A percentile compares a stretch with the other conserved stretches of the same genome.
Conservation (phyloP, 495 filamentous ascomycete genomes). For the Xylaria palmicola region DNA sequence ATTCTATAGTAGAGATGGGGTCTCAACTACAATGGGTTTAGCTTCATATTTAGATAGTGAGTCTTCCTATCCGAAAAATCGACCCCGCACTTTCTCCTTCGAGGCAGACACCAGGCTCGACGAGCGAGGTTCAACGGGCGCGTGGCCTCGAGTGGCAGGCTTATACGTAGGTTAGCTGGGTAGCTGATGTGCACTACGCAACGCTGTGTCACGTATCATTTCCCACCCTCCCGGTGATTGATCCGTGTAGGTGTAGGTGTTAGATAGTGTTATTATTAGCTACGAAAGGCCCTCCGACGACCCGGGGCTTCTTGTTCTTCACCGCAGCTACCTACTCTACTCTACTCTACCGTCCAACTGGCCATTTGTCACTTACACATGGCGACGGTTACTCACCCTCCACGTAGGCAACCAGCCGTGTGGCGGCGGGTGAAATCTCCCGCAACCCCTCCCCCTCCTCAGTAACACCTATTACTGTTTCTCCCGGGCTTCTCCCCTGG, state of each 20-base stretch:
- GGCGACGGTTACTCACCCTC: not conserved
- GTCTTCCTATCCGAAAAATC: too few species aligned
- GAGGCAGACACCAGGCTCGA: not conserved
- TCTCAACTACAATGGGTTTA: too few species aligned
- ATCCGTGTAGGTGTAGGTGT: too few species aligned
- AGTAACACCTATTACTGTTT: not conserved
- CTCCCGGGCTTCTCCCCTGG: not conserved
- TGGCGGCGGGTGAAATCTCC: not conserved
- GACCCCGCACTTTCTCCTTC: conserved; percentile 9
- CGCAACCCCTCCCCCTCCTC: too few species aligned
- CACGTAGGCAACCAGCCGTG: not conserved
- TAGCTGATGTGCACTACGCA: not conserved
- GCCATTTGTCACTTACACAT: conserved; percentile 15
- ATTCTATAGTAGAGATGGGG: too few species aligned
- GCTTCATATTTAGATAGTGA: too few species aligned
- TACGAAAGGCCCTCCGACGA: too few species aligned
- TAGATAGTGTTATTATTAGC: too few species aligned
- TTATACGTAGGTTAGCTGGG: not conserved
- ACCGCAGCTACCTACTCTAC: too few species aligned
- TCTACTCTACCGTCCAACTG: not conserved
- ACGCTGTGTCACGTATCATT: conserved; percentile 12
- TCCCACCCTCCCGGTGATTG: too few species aligned
- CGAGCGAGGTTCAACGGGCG: not conserved
- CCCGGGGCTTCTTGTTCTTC: too few species aligned
- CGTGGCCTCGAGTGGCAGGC: conserved; percentile 5